Base-by-base conservation (phyloP, 2,329 filamentous ascomycete species). In the Colletotrichum caudatum region DNA sequence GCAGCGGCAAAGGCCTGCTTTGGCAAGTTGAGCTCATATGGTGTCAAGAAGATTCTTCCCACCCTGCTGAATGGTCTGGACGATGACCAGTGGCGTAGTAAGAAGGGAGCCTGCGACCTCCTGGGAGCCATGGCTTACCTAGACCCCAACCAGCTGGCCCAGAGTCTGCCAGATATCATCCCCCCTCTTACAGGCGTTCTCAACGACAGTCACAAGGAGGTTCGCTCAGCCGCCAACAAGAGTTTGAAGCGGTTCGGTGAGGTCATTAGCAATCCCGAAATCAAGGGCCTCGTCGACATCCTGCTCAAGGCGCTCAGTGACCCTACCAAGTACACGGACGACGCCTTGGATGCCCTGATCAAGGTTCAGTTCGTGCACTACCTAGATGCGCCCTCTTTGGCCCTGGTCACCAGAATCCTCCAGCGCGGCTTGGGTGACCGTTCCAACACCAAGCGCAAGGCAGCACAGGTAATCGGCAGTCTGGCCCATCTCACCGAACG, bases 281-380 rank as follows among this genome's bases (percentile, higher is more conserved):
- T 99, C 78, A 98, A 98, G 88, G 90, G 92, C 74, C 87, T 98
- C 18, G 95, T 98, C 70, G 92, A 92, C 77, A 93, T 98, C 68
- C 88, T 99, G 44, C 91, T 99, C 76, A 98, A 98, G 83, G 97
- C 96, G 73, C 89, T 99, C 71, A 99, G 96, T 78, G 96, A 99
- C 80, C 95, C 96, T 1, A 99, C 95, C 0, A 98, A 96, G 80
- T 94, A 97, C 83, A 99, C 97, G 0, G 95, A 99, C 78, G 93
- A 97, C 75, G 96, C 96, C 20, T 86, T 99, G 72, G 95, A 99
- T 80, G 87, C 94, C 0, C 88, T 99, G 70, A 98, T 99, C 85
- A 98, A 97, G 83, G 93, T 99, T n/a, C 94, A 94, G 60, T 99
- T 99, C 79, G 91, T 98, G 18, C 96, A 99, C 82, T 99, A 98